Base-by-base conservation (phyloP, 352 stramenopile genomes). In the Phytophthora capsici region DNA sequence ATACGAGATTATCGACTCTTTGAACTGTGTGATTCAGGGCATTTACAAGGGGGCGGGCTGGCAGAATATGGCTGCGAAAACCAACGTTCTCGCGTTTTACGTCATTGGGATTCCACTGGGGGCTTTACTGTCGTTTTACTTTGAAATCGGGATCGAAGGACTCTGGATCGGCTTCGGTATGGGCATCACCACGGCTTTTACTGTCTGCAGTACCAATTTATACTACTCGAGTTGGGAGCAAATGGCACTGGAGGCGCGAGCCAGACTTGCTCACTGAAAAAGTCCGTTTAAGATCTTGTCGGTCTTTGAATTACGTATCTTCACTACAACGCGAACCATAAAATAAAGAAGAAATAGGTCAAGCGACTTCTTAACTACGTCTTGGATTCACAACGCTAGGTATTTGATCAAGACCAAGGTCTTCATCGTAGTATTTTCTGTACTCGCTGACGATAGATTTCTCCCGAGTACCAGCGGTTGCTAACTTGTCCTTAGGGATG, bases 71-170 rank as follows among this genome's bases (percentile, higher is more conserved):
- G 82, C 80, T n/a, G 86, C 88, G 2, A 76, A 80, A 53, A 88
- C 80, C 45, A 96, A 93, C 25, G 86, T 85, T 19, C 53, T 91
- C 14, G 86, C 85, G 3, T 96, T 91, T 56, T 96, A 95, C 61
- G 64, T 84, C 20, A 75, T 96, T 20, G 86, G 86, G 8, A 80
- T 96, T 12, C 88, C 88, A 0, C 41, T 94, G 4, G 86, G 69
- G 16, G 84, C 80, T 26, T 43, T 92, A 26, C 69, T 92, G 2
- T 82, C 83, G 9, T 85, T 96, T 45, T 40, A 65, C 41, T 78
- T 76, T 20, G 55, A 67, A 26, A 69, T 76, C 49, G 66, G 67
- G 22, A 67, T 93, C 41, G 85, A 87, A 57, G 89, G 89, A 5
- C 72, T 96, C 8, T 96, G 89, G 89, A 76, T 90, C 20, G 87